Base-by-base conservation (phyloP, 192 early-diverging fungal genomes). In the Phlyctochytrium planicorne region DNA sequence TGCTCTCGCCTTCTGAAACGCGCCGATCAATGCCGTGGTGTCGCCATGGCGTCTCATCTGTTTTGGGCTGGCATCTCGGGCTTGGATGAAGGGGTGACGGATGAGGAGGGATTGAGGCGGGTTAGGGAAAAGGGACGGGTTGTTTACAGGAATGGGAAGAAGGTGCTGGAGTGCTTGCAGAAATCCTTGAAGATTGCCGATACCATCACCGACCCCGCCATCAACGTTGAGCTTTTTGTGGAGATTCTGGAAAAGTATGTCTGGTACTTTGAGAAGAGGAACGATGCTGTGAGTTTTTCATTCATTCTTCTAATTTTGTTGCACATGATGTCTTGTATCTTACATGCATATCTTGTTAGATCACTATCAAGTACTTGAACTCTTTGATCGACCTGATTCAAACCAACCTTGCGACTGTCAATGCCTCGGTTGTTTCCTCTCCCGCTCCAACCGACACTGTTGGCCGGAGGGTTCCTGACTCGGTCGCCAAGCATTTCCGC, bases 221-320 rank as follows among this genome's bases (percentile, higher is more conserved):
- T 94, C 20, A 95, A 92, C 32, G 91, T 95, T n/a, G 91, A 93
- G 70, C 78, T 98, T 30, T 95, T 99, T 85, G 92, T 99, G n/a
- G 95, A 98, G 74, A 91, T 98, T 61, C 76, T 99, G 62, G 96
- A 98, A 76, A 81, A 91, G 75, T 96, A 93, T 65, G 82, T 97
- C 53, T 96, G 95, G 79, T 96, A 91, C 75, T 99, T 92, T 81
- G 94, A 96, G 84, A 89, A 87, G 68, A 81, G 90, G 60, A 96
- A 94, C 69, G 90, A 95, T 67, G 83, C 85, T 61, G 93, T 94
- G 82, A 80, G 85, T 78, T 75, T 33, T 25, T 30, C 33, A 55
- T 74, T 62, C 36, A 47, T 30, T 66, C 34, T 30, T 23, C 59
- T 30, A 34, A 31, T 62, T 14, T 27, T 29, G 67, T 34, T 36